These are phyloP conservation scores for Sporothrix sp. DNA, from an alignment of 2,329 filamentous ascomycete genomes.

Conservation along the genomic window DNA sequence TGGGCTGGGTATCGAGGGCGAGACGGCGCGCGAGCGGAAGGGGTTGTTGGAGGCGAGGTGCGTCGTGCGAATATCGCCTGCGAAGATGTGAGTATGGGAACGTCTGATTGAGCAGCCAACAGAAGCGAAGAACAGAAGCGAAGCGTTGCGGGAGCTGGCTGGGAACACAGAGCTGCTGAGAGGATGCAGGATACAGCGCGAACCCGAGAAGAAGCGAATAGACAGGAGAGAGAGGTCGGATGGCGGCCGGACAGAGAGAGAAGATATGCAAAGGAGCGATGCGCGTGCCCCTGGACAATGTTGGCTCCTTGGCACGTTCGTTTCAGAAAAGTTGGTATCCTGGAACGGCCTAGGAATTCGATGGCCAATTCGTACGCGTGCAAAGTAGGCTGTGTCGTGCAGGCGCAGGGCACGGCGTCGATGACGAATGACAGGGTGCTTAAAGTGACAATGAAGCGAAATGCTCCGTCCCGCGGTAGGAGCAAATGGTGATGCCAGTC, in stretches of 20 bases:
- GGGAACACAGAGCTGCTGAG: too few species aligned
- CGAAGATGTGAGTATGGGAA: constrained; percentile 11
- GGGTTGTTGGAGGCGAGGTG: constrained; percentile 14
- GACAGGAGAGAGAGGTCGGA: neutral
- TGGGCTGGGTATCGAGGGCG: constrained; percentile 8
- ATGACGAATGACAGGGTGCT: constrained; percentile 3
- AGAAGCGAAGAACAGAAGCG: too few species aligned
- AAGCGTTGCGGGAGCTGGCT: too few species aligned
- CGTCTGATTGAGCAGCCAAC: too few species aligned
- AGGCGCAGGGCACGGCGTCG: neutral
- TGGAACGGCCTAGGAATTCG: constrained; percentile 2
- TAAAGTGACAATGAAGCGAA: neutral
- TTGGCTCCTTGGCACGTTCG: constrained; percentile 6
- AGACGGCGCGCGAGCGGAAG: constrained; percentile 11
- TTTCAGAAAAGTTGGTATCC: constrained; percentile 12
- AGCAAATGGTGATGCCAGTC: neutral
- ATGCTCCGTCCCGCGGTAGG: neutral
- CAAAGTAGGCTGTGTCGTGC: neutral
- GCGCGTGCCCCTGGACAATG: constrained; percentile 4
- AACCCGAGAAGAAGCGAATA: too few species aligned
- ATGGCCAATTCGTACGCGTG: neutral
- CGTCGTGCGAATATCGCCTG: constrained; percentile 18
- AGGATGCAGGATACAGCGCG: too few species aligned
- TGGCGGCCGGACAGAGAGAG: constrained; percentile 5
- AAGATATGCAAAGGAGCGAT: neutral